phyloP scores from a whole-genome alignment of 2,329 filamentous ascomycete species.

The Monilinia vaccinii-corymbosi region DNA sequence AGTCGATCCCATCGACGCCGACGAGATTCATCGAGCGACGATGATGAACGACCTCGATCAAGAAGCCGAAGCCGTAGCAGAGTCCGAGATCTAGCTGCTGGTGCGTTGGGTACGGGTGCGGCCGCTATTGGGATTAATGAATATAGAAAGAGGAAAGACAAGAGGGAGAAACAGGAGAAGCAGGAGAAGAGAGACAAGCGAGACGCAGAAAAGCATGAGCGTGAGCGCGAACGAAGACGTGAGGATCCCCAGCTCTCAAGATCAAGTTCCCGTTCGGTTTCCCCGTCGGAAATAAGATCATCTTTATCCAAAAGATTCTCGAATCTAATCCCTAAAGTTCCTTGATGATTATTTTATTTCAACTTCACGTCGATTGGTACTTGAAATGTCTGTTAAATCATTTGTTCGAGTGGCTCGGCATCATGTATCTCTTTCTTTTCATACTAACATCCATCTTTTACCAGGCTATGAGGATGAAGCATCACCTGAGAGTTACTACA shows the following conservation, averaged over 20 bases:
- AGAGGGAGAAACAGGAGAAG: conserved; percentile 32
- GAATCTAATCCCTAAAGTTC: conserved; percentile 24
- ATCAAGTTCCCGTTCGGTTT: conserved; percentile 26
- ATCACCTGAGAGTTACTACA: conserved; percentile 27
- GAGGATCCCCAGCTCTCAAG: conserved; percentile 28
- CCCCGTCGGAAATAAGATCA: conserved; percentile 26
- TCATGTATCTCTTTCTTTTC: conserved; percentile 19
- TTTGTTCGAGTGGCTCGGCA: conserved; percentile 10
- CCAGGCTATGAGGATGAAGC: conserved; percentile 29
- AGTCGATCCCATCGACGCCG: conserved; percentile 14
- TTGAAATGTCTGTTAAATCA: conserved; percentile 7
- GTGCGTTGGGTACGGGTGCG: conserved; percentile 46
- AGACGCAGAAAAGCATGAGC: conserved; percentile 16
- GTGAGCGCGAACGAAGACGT: conserved; percentile 29
- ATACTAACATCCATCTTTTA: conserved; percentile 13
- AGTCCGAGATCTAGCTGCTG: conserved; percentile 46
- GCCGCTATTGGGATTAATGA: conserved; percentile 56
- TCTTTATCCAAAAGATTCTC: conserved; percentile 25
- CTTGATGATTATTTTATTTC: neutral
- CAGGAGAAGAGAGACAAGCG: conserved; percentile 31
- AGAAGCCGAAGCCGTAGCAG: conserved; percentile 35
- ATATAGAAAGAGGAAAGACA: conserved; percentile 41
- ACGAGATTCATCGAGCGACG: conserved; percentile 21
- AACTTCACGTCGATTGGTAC: neutral
- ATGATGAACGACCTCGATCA: conserved; percentile 19